Base-by-base conservation (phyloP, 208 protist genomes). In the Leishmania tarentolae region DNA sequence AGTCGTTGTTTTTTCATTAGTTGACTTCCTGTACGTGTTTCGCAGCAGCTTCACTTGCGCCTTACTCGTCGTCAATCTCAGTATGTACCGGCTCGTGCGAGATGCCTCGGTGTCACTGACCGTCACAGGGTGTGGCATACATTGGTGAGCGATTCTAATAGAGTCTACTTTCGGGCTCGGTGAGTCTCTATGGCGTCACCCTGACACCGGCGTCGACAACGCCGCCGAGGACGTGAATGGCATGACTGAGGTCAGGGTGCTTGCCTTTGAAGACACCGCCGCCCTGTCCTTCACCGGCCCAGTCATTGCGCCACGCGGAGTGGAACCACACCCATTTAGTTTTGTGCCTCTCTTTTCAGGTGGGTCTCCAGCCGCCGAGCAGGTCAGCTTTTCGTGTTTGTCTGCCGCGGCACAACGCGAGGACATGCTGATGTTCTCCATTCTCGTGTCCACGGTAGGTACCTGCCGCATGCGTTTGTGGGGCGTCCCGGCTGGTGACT, bases 271-370 rank as follows among this genome's bases (percentile, higher is more conserved):
- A 15, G 65, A 8, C 31, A 40, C 31, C 37, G 65, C 65, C 11
- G 65, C 24, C 6, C 42, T 3, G 11, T 21, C 71, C 21, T 5
- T 57, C 3, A 73, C 46, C 46, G 50, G 65, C 37, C 78, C 76
- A 11, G 1, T 76, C 24, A 53, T 76, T 50, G 57, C 6, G 47
- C 52, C 73, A 75, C 42, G 52, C 75, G 61, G 85, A 82, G 66
- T 94, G 90, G 90, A 90, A 86, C 66, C 88, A 88, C 31, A 35
- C 24, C 37, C 78, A 68, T 44, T 89, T 87, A 83, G 71, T 89
- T 0, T 68, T 89, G 35, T 31, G 91, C 28, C 81, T 87, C 69
- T 89, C 83, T 50, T 86, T 82, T 57, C 44, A 78, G 13, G 35
- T 77, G 4, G 80, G 79, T 75, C 75, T 83, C 47, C 74, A 78